Evolutionary conservation across 2,329 filamentous ascomycete species (phyloP).

Genomic region (Fusarium sacchari): DNA sequence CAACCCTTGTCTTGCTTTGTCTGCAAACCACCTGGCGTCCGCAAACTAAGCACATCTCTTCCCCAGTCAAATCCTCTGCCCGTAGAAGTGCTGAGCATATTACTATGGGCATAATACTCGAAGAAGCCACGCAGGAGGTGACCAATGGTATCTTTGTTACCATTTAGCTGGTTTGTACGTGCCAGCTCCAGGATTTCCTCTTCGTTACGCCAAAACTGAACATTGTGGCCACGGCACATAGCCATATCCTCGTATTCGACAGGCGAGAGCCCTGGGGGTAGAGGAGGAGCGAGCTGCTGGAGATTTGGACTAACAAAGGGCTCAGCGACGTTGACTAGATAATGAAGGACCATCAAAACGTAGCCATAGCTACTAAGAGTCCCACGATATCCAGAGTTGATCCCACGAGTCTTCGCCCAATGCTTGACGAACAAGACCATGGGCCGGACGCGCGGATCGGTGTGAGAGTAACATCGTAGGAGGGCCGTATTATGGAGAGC

Average conservation of each 20-base stretch:
- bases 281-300: constrained; percentile 65
- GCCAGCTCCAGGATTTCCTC: constrained; percentile 72
- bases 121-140: constrained; percentile 85
- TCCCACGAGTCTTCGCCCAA: constrained; percentile 86
- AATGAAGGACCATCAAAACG: constrained; percentile 91
- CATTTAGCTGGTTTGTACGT: constrained; percentile 66
- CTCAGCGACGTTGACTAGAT: constrained; percentile 81
- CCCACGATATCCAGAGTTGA: constrained; percentile 87
- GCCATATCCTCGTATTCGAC: constrained; percentile 35
- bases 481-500: constrained; percentile 86
- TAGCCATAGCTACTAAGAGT: constrained; percentile 92
- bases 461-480: constrained; percentile 83
- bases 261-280: constrained; percentile 47
- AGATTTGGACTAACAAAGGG: constrained; percentile 89
- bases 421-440: constrained; percentile 89
- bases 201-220: constrained; percentile 84
- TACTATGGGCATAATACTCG: constrained; percentile 79
- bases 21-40: constrained; percentile 74
- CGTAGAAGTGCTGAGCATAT: constrained; percentile 60
- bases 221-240: constrained; percentile 71
- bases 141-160: constrained; percentile 76
- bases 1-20: constrained; percentile 84
- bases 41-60: constrained; percentile 80
- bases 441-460: constrained; percentile 79
- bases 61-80: constrained; percentile 80